Evolutionary conservation across 1,139 yeast species (phyloP), one percentile per base, ranked within the genome.

Genomic region (Chernovozyma aurita): DNA sequence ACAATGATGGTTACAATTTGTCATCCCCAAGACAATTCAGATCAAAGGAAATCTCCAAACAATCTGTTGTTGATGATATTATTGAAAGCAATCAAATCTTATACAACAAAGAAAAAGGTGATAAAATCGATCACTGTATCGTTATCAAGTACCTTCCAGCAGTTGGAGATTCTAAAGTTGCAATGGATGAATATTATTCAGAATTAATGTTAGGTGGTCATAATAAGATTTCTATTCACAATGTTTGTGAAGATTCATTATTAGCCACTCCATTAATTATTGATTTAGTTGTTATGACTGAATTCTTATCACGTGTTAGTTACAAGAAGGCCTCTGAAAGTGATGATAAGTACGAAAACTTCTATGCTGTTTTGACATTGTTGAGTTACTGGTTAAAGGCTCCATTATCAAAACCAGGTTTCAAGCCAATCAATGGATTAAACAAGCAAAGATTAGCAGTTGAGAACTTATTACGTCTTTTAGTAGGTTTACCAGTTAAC

Each of bases 151-250:
- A 90, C 62, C 69, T 90, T 57, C 85, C 86, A 42, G 97, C 97
- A 8, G 97, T 90, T 38, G 95, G 95, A 33, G 97, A 90, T 63
- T 81, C 95, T 48, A 90, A 90, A 73, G 96, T 90, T 45, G 97
- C 97, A 38, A 90, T 90, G 97, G 97, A 90, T 63, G 97, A 90
- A 70, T 90, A 90, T 67, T 87, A 88, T 70, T 84, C 95, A 42
- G 97, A 90, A 65, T 79, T 90, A 59, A 88, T 90, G 97, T 76
- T 90, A 53, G 97, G 97, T 44, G 97, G 97, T 33, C 97, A 88
- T 69, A 90, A 88, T 70, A 84, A 92, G 60, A 85, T 90, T 47
- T 80, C 94, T 39, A 84, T 90, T 56, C 95, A 88, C 69, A 90
- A 90, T 58, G 95, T 90, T 29, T 90, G 97, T 64, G 97, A 90